Evolutionary conservation across 106 monocot species (phyloP).

Genomic region (Apostasia ramifera): DNA sequence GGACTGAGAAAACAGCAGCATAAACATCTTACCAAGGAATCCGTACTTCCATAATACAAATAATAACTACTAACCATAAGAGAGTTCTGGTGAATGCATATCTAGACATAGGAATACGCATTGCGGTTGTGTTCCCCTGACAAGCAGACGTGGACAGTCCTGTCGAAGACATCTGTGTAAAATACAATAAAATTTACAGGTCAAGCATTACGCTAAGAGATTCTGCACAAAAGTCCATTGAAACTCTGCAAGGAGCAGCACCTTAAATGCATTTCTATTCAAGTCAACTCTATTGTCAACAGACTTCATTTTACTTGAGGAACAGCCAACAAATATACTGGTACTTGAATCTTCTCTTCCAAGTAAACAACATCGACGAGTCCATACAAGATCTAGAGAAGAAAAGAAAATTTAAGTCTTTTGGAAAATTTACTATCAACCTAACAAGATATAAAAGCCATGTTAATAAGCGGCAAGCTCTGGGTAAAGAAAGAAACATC

Average conservation of each 20-base stretch:
- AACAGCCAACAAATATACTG: not conserved
- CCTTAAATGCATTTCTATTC: not conserved
- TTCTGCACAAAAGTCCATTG: not conserved
- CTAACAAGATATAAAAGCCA: no score
- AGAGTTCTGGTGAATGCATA: not conserved
- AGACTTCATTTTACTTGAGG: not conserved
- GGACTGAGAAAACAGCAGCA: not conserved
- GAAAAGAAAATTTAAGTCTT: no score
- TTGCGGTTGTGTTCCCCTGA: not conserved
- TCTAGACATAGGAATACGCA: not conserved
- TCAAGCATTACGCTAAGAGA: not conserved
- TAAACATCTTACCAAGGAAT: not conserved
- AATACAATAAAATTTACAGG: not conserved
- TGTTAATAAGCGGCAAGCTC: no score
- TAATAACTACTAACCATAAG: not conserved
- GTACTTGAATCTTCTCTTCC: not conserved
- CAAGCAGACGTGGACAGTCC: not conserved
- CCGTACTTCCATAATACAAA: not conserved
- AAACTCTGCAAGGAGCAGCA: not conserved
- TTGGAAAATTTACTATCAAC: no score
- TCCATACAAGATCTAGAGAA: not conserved
- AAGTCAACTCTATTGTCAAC: not conserved
- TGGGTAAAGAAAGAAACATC: no score
- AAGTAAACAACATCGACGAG: not conserved
- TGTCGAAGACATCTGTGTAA: not conserved